Evolutionary conservation across 2,329 filamentous ascomycete genomes (phyloP).

Genomic region (Colletotrichum acutatum): DNA sequence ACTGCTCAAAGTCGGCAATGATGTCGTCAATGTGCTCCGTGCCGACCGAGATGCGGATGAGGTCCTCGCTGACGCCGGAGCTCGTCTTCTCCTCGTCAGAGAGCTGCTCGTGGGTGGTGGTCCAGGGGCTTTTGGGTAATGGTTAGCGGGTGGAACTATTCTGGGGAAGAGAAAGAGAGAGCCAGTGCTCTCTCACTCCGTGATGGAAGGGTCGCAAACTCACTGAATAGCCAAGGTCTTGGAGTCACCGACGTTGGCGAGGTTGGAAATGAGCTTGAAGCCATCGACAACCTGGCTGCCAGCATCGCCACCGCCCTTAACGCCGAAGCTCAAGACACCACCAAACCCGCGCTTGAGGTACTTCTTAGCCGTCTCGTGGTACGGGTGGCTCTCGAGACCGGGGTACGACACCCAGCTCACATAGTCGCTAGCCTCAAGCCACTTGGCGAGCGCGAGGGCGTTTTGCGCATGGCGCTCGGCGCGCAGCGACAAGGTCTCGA

Average conservation of each 20-base stretch:
- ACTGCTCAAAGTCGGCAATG: constrained; percentile 93
- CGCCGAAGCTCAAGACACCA: constrained; percentile 91
- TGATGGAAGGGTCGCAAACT: constrained; percentile 33
- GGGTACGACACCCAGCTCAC: constrained; percentile 96
- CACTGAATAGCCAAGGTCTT: constrained; percentile 92
- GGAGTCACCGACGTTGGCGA: constrained; percentile 95
- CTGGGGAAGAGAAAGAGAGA: background rate
- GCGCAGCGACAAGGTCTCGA: constrained; percentile 90
- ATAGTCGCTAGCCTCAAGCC: constrained; percentile 84
- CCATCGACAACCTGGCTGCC: constrained; percentile 91
- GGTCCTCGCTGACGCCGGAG: constrained; percentile 89
- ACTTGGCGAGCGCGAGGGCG: constrained; percentile 80
- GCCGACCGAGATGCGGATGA: constrained; percentile 94
- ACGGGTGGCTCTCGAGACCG: constrained; percentile 83
- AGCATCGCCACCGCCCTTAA: constrained; percentile 86
- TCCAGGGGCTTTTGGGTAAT: constrained; percentile 72
- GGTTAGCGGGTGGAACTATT: background rate
- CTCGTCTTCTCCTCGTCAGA: constrained; percentile 81
- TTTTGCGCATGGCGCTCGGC: constrained; percentile 90
- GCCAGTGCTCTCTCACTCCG: too few species aligned
- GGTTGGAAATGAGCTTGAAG: constrained; percentile 94
- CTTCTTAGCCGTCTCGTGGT: constrained; percentile 84
- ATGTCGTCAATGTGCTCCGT: constrained; percentile 98
- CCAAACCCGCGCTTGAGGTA: constrained; percentile 88
- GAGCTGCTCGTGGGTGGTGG: constrained; percentile 94